Percentiles rank a stretch among this genome's conserved stretches.
phyloP scores from a whole-genome alignment of 495 filamentous ascomycete genomes.

The Penicillium chermesinum region DNA sequence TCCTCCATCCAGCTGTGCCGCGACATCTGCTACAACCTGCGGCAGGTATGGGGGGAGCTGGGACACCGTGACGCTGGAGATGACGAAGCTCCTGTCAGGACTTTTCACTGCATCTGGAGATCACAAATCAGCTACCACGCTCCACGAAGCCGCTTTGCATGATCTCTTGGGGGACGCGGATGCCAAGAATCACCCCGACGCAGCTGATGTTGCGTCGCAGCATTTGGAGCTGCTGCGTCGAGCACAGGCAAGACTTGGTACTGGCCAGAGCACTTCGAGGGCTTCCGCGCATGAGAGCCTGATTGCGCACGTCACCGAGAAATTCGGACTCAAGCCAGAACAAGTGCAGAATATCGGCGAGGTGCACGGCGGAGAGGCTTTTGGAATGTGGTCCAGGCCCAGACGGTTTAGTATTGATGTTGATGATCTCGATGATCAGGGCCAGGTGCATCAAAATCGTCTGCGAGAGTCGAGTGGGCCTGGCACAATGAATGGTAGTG shows the following conservation, averaged over 20 bases:
- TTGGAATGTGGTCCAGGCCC: constrained; percentile 38
- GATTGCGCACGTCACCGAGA: constrained; percentile 26
- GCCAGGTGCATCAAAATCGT: constrained; percentile 31
- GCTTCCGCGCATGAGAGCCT: constrained; percentile 24
- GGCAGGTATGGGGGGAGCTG: constrained; percentile 52
- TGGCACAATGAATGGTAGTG: constrained; percentile 29
- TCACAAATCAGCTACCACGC: constrained; percentile 44
- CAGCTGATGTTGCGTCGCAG: constrained; percentile 35
- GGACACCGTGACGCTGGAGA: constrained; percentile 49
- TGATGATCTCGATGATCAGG: constrained; percentile 28
- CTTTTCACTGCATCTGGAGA: constrained; percentile 48
- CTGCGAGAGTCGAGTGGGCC: constrained; percentile 34
- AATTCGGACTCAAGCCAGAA: constrained; percentile 27
- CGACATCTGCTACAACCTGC: constrained; percentile 60
- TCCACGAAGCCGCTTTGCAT: constrained; percentile 53
- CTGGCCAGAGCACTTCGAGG: constrained; percentile 14
- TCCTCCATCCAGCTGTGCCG: constrained; percentile 52
- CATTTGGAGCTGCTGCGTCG: constrained; percentile 51
- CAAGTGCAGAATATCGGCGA: constrained; percentile 21
- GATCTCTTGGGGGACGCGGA: constrained; percentile 43
- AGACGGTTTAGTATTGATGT: constrained; percentile 40
- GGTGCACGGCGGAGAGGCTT: constrained; percentile 23
- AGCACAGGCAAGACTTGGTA: constrained; percentile 29
- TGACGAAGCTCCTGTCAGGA: constrained; percentile 51
- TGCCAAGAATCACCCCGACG: constrained; percentile 27